A percentile compares a stretch with the other conserved stretches of the same genome.
Evolutionary conservation across 345 rosid genomes (phyloP).

Genomic region (Pistacia integerrima): DNA sequence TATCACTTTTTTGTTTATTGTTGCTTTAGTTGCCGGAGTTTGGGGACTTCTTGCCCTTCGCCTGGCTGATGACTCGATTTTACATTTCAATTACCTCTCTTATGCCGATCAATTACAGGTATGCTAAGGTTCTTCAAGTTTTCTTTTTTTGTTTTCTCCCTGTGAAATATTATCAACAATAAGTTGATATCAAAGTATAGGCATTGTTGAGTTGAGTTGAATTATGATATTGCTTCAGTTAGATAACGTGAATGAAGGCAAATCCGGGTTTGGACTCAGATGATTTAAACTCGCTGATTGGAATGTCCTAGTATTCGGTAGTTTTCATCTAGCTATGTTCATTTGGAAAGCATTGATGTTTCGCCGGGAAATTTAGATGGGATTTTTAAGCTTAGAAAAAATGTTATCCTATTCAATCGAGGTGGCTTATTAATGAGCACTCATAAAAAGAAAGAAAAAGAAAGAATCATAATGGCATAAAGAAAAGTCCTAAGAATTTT

Average conservation of each 20-base stretch:
- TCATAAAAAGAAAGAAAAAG: not conserved
- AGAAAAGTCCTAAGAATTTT: not conserved
- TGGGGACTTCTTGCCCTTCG: conserved; percentile 87
- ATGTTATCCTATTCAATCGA: not conserved
- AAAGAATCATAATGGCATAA: not conserved
- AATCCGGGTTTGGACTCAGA: not conserved
- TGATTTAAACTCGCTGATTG: not conserved
- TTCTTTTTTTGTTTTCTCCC: not conserved
- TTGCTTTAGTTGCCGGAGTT: conserved; percentile 68
- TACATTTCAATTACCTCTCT: conserved; percentile 74
- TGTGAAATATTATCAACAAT: not conserved
- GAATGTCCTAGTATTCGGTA: not conserved
- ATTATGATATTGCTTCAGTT: not conserved
- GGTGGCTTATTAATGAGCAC: not conserved
- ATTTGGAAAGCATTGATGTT: not conserved
- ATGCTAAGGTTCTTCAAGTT: not conserved
- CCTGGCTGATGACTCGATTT: conserved; percentile 74
- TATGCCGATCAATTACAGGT: conserved; percentile 72
- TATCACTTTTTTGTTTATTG: conserved; percentile 7
- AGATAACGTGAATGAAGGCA: not conserved
- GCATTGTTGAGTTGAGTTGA: not conserved
- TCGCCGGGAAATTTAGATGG: not conserved
- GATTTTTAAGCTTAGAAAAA: no score
- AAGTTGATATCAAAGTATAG: not conserved
- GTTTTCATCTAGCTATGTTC: not conserved